Base-by-base conservation (phyloP, 805 yeast species). In the Metschnikowia lochheadii region DNA sequence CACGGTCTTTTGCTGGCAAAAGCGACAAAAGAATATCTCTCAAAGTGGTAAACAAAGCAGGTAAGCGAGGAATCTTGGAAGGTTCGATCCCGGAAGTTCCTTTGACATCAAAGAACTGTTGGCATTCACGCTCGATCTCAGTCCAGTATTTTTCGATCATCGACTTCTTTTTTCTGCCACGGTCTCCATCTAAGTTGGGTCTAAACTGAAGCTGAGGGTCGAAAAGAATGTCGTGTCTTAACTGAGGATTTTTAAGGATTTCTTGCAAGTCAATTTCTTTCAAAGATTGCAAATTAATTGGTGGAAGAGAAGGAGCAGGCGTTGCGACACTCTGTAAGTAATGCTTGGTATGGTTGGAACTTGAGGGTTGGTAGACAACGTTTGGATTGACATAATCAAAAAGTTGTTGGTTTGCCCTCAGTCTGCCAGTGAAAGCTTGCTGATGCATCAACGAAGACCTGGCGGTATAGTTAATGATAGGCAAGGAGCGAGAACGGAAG, bases 151-250 rank as follows among this genome's bases (percentile, higher is more conserved):
- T 83, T 63, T 89, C 96, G 44, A 89, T 85, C 40, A 85, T 75
- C 50, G 77, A 67, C 68, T 82, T 84, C 76, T 90, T 89, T 49
- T 90, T 78, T 52, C 83, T 78, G 26, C 96, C 96, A 46, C 96
- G 75, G 68, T 91, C 97, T 46, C 96, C 96, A 65, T 88, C 96
- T 57, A 90, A 72, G 62, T 89, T 88, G 29, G 96, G 96, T 64
- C 97, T 80, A 67, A 91, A 89, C 71, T 90, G 96, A 52, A 91
- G 74, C 62, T 87, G 88, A 15, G 97, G 95, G 70, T 91, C 97
- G 64, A 91, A 91, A 13, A 89, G 76, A 48, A 92, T 88, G 65
- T 92, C 98, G 67, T 91, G 98, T 56, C 98, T 80, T 50, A 91
- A 73, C 65, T 89, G 96, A 3, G 96, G 96, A 68, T 91, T 91